Conservation (phyloP, 495 filamentous ascomycete genomes). For the Podospora conica region DNA sequence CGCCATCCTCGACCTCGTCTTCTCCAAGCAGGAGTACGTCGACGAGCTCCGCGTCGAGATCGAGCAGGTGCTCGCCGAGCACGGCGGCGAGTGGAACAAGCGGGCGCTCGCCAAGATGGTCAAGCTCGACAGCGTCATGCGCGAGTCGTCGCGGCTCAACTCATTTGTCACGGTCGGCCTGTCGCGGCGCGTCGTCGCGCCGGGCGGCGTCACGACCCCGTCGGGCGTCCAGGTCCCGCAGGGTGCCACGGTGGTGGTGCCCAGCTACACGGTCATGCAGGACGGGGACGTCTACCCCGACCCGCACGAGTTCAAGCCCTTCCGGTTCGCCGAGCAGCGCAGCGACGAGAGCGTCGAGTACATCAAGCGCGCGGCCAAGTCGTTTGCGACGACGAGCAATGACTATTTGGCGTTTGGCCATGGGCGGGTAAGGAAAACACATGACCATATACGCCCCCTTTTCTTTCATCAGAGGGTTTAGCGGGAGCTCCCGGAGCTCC, state of each 20-base stretch:
- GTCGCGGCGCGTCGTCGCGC: conserved; percentile 23
- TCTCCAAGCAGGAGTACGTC: conserved; percentile 36
- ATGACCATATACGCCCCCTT: no score
- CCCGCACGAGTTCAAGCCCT: conserved; percentile 20
- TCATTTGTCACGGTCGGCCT: conserved; percentile 27
- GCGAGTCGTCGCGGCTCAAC: conserved; percentile 32
- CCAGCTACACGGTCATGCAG: conserved; percentile 19
- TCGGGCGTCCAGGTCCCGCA: conserved; percentile 24
- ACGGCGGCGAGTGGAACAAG: conserved; percentile 39
- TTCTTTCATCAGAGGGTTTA: no score
- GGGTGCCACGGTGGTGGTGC: conserved; percentile 14
- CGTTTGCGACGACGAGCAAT: conserved; percentile 28
- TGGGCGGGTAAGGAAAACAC: no score
- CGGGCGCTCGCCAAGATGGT: conserved; percentile 35
- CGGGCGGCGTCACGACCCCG: conserved; percentile 31
- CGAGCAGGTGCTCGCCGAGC: conserved; percentile 22
- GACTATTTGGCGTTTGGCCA: conserved; percentile 34
- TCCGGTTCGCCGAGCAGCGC: conserved; percentile 21
- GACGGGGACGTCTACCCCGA: conserved; percentile 19
- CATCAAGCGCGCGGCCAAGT: conserved; percentile 27
- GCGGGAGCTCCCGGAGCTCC: no score
- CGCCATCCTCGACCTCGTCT: conserved; percentile 22
- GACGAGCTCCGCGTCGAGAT: conserved; percentile 50
- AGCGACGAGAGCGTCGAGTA: conserved; percentile 20
- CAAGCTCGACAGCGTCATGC: conserved; percentile 35